Conservation (phyloP, 345 rosid species). For the Salix koriyanagi region DNA sequence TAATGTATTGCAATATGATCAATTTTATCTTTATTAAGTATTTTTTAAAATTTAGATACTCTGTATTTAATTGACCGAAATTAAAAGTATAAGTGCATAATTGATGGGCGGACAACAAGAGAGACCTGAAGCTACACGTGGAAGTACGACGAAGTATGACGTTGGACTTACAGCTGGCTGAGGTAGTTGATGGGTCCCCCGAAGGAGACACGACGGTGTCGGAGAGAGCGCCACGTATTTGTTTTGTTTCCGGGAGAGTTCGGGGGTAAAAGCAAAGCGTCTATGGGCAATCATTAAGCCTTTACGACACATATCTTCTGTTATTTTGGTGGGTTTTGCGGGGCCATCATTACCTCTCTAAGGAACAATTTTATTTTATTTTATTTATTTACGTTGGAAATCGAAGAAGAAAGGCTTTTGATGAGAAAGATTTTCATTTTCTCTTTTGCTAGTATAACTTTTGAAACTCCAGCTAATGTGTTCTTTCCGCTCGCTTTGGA, state of each 20-base stretch:
- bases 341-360: background rate
- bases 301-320: conserved; percentile 22
- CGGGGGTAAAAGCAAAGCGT: background rate
- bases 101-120: conserved; percentile 8
- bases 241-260: background rate
- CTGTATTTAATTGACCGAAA: too few species aligned
- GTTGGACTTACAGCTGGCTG: conserved; percentile 38
- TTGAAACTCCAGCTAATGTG: too few species aligned
- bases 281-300: conserved; percentile 27
- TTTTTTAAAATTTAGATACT: too few species aligned
- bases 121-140: background rate
- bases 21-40: background rate
- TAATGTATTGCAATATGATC: too few species aligned
- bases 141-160: conserved; percentile 34
- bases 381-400: background rate
- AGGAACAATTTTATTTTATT: background rate
- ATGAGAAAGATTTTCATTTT: too few species aligned
- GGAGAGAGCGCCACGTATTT: background rate
- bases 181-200: conserved; percentile 30
- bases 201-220: conserved; percentile 18
- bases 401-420: background rate
- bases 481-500: too few species aligned
- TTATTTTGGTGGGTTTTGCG: conserved; percentile 1
- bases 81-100: too few species aligned
- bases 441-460: too few species aligned